Evolutionary conservation across 495 filamentous ascomycete species (phyloP), one percentile per base, ranked within the genome.

Genomic region (Friedmanniomyces simplex): DNA sequence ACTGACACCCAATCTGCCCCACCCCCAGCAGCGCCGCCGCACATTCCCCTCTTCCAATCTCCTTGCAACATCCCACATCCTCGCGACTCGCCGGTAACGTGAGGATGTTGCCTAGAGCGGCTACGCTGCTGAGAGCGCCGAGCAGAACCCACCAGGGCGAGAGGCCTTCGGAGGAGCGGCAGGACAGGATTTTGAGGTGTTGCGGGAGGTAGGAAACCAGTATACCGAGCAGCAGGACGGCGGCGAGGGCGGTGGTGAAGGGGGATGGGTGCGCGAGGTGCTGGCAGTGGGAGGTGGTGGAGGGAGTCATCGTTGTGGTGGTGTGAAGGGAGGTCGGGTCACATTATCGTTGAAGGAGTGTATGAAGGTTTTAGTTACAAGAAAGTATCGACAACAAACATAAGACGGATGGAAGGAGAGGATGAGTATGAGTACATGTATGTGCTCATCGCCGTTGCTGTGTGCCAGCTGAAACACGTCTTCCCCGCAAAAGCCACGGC

Each of bases 141-240:
- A 98, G 84, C 18, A 97, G 82, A 57, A 98, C 80, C 64, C 95
- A 98, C 65, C 88, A 88, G 2, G 93, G 91, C 28, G 89, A 95
- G 52, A 98, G 91, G 47, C 93, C 93, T 72, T 91, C 89, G n/a
- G 94, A 95, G 46, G 87, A 91, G 50, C 85, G 82, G 34, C 89
- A 82, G 42, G 78, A 71, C 61, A 95, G 87, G 74, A 98, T 97
- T 58, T 91, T 88, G 68, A 83, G 76, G 70, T 97, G 93, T 69
- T 98, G 93, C 1, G 93, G 94, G 26, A 96, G 80, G 71, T 98
- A 98, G 57, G 91, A 96, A 57, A 91, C 69, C 54, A 97, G 74
- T 69, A 98, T 94, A 48, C 94, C 93, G 63, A 96, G 65, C 64
- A 97, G 74, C 60, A 98, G 88, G 63, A 95, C 21, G 20, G 57